These are phyloP conservation scores for Eutrema heterophyllum DNA, from an alignment of 345 rosid species.

Conservation along the genomic window DNA sequence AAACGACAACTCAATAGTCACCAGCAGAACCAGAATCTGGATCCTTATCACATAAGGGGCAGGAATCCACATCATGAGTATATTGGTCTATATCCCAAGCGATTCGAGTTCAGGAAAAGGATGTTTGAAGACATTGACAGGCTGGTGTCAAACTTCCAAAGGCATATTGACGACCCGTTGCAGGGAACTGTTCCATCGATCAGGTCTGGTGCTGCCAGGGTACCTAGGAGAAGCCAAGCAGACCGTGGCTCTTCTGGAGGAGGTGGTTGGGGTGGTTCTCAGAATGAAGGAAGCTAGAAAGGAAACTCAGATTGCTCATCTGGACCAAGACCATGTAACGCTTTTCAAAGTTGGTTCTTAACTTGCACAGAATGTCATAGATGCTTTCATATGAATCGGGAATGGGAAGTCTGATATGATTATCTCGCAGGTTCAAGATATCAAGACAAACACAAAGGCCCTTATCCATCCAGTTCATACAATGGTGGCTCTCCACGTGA, in stretches of 20 bases:
- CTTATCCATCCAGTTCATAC: slow-evolving; percentile 50
- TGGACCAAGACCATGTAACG: slow-evolving; percentile 52
- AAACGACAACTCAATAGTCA: no score
- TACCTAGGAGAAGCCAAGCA: slow-evolving; percentile 96
- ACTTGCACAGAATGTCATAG: no score
- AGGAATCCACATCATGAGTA: no score
- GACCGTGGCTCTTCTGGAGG: slow-evolving; percentile 66
- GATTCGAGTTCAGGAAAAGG: no score
- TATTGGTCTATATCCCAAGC: no score
- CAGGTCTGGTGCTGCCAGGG: slow-evolving; percentile 97
- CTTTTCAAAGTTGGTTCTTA: not conserved
- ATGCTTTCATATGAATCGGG: not conserved
- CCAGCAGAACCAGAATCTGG: no score
- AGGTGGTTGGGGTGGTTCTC: slow-evolving; percentile 65
- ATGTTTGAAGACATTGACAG: no score
- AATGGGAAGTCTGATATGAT: slow-evolving; percentile 16
- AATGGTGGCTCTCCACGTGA: slow-evolving; percentile 49
- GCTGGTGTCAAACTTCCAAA: no score
- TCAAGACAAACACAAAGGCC: slow-evolving; percentile 45
- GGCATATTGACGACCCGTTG: no score
- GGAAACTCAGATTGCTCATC: slow-evolving; percentile 74
- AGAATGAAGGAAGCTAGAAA: slow-evolving; percentile 71
- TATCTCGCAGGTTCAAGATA: slow-evolving; percentile 48
- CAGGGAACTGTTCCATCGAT: slow-evolving; percentile 37
- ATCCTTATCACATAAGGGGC: no score